phyloP scores from a whole-genome alignment of 352 stramenopile genomes.

The Phytophthora sojae region DNA sequence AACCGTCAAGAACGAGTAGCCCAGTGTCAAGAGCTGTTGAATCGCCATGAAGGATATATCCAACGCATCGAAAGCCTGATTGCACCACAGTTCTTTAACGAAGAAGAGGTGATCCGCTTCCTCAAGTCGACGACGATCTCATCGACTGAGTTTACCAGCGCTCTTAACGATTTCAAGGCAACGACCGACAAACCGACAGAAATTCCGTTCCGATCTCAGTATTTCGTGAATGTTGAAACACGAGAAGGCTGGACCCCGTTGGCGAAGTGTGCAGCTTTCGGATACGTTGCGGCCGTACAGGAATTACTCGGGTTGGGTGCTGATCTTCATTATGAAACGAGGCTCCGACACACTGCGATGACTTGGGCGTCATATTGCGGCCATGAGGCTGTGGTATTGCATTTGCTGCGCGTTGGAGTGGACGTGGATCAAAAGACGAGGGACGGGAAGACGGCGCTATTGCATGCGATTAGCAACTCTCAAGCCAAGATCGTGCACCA shows the following conservation, averaged over 20 bases:
- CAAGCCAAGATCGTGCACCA: conserved; percentile 64
- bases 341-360: conserved; percentile 70
- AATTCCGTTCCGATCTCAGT: conserved; percentile 33
- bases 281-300: conserved; percentile 43
- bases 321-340: conserved; percentile 55
- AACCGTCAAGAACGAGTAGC: conserved; percentile 44
- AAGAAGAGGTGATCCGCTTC: conserved; percentile 47
- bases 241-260: conserved; percentile 75
- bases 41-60: conserved; percentile 45
- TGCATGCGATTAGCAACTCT: conserved; percentile 69
- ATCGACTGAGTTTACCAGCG: conserved; percentile 24
- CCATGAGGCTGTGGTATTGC: conserved; percentile 65
- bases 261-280: conserved; percentile 67
- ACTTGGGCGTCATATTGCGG: conserved; percentile 83
- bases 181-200: not conserved
- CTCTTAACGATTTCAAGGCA: conserved; percentile 32
- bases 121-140: conserved; percentile 35
- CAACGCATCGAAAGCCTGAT: conserved; percentile 41
- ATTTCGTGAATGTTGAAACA: conserved; percentile 65
- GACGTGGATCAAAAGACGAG: conserved; percentile 49
- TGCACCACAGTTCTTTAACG: conserved; percentile 47
- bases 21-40: conserved; percentile 49
- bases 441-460: conserved; percentile 73
- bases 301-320: conserved; percentile 58
- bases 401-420: conserved; percentile 53